Base-by-base conservation (phyloP, 768 basidiomycete genomes). In the Suillus decipiens region DNA sequence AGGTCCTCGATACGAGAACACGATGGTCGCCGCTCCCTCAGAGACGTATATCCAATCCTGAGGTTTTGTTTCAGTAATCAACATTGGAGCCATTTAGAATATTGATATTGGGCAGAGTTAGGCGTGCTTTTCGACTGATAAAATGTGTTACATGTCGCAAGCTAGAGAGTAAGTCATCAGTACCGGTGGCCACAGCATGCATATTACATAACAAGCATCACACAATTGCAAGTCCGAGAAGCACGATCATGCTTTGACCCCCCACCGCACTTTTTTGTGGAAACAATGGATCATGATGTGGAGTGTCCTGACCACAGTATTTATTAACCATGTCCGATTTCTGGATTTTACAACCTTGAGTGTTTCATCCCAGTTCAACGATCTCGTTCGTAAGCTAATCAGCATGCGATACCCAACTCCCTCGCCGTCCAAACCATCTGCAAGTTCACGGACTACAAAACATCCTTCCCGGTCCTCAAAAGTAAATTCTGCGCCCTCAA, bases 11-110 rank as follows among this genome's bases (percentile, higher is more conserved):
- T 96, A 96, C 9, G 91, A 86, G 75, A 96, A 93, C 17, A 98
- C 93, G 67, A 94, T 86, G 6, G 93, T 90, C 22, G 93, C 90
- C 22, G 92, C 93, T n/a, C 96, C 96, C 79, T 99, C 96, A 0
- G 93, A 89, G 24, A 95, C 78, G 72, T 98, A 98, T 65, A 72
- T 77, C 96, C 96, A 99, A 73, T 92, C 78, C 12, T 56, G 61
- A 1, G 79, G 80, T n/a, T 67, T 70, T 36, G 69, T 81, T 54
- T 73, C 60, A 17, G 67, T 58, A 54, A 76, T 61, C 12, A 61
- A 64, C 17, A 64, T 31, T 12, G 12, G 64, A 37, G 61, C n/a
- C 74, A 74, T 66, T 41, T 14, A 36, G 17, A 24, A 28, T 5
- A 12, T n/a, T n/a, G 28, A 28, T 28, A 28, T 12, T 58, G 24